Conservation (phyloP, 768 basidiomycete species). For the Boletus bicolor region DNA sequence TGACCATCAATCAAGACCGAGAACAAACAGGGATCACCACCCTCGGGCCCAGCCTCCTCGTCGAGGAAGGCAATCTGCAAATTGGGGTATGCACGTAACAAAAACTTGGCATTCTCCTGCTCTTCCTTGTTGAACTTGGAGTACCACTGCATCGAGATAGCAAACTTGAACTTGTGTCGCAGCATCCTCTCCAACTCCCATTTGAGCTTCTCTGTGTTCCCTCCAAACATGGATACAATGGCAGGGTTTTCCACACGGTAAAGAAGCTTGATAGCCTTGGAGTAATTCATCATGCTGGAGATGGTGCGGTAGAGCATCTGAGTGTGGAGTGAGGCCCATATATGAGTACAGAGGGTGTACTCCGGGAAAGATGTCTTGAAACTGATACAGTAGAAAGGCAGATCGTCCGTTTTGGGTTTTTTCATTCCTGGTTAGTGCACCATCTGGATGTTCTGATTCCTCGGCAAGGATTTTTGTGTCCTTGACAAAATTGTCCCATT, state of each 20-base stretch:
- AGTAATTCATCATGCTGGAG: slow-evolving; percentile 99
- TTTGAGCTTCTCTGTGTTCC: slow-evolving; percentile 94
- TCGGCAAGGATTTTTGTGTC: slow-evolving; percentile 99
- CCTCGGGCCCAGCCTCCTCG: slow-evolving; percentile 87
- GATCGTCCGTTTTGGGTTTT: slow-evolving; percentile 85
- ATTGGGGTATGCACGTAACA: slow-evolving; percentile 96
- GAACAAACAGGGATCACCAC: slow-evolving; percentile 85
- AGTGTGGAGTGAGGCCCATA: slow-evolving; percentile 97
- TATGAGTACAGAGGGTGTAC: slow-evolving; percentile 97
- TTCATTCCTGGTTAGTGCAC: slow-evolving; percentile 59
- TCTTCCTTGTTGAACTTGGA: slow-evolving; percentile 99
- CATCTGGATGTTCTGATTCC: slow-evolving; percentile 65
- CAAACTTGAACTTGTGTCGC: slow-evolving; percentile 96
- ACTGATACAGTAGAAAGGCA: slow-evolving; percentile 99
- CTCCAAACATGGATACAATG: slow-evolving; percentile 92
- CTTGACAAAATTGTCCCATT: slow-evolving; percentile 99
- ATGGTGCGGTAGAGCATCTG: slow-evolving; percentile 98
- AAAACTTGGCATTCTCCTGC: slow-evolving; percentile 96
- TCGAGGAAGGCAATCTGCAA: slow-evolving; percentile 98
- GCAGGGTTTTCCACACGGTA: slow-evolving; percentile 99
- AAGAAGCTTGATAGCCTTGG: slow-evolving; percentile 99
- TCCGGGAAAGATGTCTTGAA: slow-evolving; percentile 99
- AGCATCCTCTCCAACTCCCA: slow-evolving; percentile 96
- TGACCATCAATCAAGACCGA: slow-evolving; percentile 96
- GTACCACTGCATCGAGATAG: slow-evolving; percentile 98